Conservation (phyloP, 768 basidiomycete species). For the Kwoniella newhampshirensis region DNA sequence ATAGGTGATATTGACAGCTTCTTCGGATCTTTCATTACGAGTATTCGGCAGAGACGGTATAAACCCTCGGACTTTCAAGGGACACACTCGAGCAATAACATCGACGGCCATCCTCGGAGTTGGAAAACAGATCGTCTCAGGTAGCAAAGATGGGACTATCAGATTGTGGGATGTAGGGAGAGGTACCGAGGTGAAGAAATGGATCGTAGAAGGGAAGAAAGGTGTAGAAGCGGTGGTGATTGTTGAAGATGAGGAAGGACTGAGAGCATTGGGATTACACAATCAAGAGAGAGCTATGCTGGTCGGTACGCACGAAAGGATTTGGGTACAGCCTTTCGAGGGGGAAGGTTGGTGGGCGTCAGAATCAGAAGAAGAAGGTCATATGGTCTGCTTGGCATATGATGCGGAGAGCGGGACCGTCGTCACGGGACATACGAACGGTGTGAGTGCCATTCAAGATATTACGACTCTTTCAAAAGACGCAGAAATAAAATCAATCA, state of each 20-base stretch:
- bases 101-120: conserved; percentile 64
- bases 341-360: conserved; percentile 9
- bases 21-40: conserved; percentile 66
- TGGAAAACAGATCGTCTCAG: conserved; percentile 68
- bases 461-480: conserved; percentile 55
- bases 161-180: conserved; percentile 71
- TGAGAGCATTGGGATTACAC: conserved; percentile 13
- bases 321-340: conserved; percentile 10
- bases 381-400: conserved; percentile 59
- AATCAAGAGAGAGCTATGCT: conserved; percentile 17
- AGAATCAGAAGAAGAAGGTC: conserved; percentile 13
- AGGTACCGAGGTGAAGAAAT: conserved; percentile 59
- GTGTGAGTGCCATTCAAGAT: conserved; percentile 63
- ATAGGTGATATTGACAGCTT: conserved; percentile 68
- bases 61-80: conserved; percentile 65
- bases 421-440: conserved; percentile 63
- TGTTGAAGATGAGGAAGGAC: conserved; percentile 21
- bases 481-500: not conserved
- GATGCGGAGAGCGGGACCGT: conserved; percentile 56
- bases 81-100: conserved; percentile 68
- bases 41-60: conserved; percentile 62
- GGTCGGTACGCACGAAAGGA: conserved; percentile 23
- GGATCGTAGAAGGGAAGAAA: conserved; percentile 54
- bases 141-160: conserved; percentile 67
- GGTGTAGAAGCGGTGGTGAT: conserved; percentile 33